A percentile compares a stretch with the other conserved stretches of the same genome.
These are phyloP conservation scores for Mucor circinelloides DNA, from an alignment of 371 early-diverging fungal species.

Conservation along the genomic window DNA sequence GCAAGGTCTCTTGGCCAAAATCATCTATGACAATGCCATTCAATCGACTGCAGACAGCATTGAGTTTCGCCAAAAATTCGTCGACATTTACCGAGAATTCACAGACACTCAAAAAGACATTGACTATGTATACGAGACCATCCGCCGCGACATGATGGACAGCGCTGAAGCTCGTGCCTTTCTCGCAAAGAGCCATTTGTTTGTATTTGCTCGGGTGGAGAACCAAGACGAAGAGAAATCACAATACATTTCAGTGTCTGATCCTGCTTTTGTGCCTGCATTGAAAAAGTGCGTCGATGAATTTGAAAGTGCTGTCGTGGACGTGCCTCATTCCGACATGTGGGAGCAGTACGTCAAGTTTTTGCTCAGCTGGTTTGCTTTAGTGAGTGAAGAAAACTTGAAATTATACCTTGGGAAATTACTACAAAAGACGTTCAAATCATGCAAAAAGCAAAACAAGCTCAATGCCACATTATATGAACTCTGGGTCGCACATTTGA, in stretches of 20 bases:
- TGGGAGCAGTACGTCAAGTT: constrained; percentile 67
- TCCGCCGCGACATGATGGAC: constrained; percentile 61
- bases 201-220: constrained; percentile 25
- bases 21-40: constrained; percentile 87
- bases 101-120: constrained; percentile 43
- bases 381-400: constrained; percentile 61
- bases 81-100: constrained; percentile 69
- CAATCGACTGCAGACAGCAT: constrained; percentile 73
- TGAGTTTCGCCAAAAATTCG: constrained; percentile 73
- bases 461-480: constrained; percentile 53
- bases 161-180: constrained; percentile 63
- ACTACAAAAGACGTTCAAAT: constrained; percentile 45
- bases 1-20: constrained; percentile 77
- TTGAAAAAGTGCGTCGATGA: constrained; percentile 54
- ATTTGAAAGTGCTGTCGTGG: constrained; percentile 47
- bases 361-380: constrained; percentile 49
- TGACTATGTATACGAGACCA: constrained; percentile 57
- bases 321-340: constrained; percentile 42
- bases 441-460: constrained; percentile 38
- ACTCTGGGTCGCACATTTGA: constrained; percentile 39
- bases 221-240: constrained; percentile 17
- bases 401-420: constrained; percentile 58
- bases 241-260: constrained; percentile 26
- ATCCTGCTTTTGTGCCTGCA: constrained; percentile 62
- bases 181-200: constrained; percentile 59